These are phyloP conservation scores for Yarrowia galli DNA, from an alignment of 1,139 yeast species.

Conservation along the genomic window DNA sequence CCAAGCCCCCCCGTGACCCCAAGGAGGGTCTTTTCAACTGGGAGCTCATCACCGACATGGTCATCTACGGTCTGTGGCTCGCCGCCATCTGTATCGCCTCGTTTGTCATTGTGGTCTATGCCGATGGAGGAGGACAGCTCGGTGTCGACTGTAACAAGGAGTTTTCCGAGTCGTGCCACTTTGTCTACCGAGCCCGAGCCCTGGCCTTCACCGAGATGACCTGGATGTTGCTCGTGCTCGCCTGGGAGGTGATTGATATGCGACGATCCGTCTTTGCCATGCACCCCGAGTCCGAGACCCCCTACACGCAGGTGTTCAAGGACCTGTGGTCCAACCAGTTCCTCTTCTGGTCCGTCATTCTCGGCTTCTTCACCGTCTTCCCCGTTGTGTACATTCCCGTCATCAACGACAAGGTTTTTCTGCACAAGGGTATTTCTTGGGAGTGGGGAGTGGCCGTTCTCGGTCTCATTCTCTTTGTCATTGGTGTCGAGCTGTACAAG, in stretches of 20 bases:
- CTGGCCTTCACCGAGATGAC: constrained; percentile 86
- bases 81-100: constrained; percentile 74
- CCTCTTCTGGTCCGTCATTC: constrained; percentile 80
- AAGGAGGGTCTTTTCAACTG: constrained; percentile 69
- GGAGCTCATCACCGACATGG: constrained; percentile 77
- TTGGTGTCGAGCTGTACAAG: constrained; percentile 73
- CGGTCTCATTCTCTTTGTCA: constrained; percentile 64
- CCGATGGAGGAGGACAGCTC: constrained; percentile 67
- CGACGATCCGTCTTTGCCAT: constrained; percentile 75
- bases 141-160: constrained; percentile 69
- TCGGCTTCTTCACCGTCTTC: constrained; percentile 75
- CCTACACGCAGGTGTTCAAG: constrained; percentile 64
- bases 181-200: constrained; percentile 81
- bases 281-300: constrained; percentile 71
- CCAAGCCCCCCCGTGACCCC: constrained; percentile 66
- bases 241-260: constrained; percentile 90
- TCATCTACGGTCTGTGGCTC: constrained; percentile 76
- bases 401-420: constrained; percentile 76
- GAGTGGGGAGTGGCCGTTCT: constrained; percentile 87
- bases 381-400: constrained; percentile 91
- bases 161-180: constrained; percentile 59
- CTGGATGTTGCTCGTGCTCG: constrained; percentile 85
- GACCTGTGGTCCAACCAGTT: constrained; percentile 83
- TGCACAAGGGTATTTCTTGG: constrained; percentile 74
- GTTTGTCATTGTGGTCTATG: constrained; percentile 69